phyloP scores from a whole-genome alignment of 164 flowering plant species.

The Magnolia changhungtana region DNA sequence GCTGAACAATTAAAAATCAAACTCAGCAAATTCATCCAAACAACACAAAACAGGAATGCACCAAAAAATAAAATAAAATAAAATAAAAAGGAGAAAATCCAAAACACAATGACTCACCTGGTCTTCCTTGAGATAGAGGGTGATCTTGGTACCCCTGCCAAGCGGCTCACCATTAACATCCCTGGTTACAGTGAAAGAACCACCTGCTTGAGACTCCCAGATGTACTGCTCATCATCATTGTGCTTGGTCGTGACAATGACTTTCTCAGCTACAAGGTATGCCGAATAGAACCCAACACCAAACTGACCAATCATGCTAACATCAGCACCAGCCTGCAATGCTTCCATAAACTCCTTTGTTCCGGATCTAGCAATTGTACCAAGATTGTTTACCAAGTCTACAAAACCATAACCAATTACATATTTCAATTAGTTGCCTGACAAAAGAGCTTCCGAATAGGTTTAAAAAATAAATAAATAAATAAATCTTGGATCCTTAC shows the following conservation, averaged over 20 bases:
- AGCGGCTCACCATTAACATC: constrained; percentile 41
- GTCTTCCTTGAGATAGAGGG: constrained; percentile 57
- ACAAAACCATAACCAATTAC: not conserved
- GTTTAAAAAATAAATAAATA: too few species aligned
- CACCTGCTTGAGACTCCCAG: constrained; percentile 61
- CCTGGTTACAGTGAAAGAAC: constrained; percentile 48
- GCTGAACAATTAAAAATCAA: constrained; percentile 2
- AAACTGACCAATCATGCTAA: constrained; percentile 63
- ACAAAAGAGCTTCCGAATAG: too few species aligned
- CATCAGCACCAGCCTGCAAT: constrained; percentile 50
- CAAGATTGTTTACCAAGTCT: constrained; percentile 62
- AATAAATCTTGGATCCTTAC: too few species aligned
- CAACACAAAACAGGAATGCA: not conserved
- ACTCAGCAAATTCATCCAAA: not conserved
- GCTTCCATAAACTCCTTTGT: constrained; percentile 69
- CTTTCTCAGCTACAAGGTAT: constrained; percentile 59
- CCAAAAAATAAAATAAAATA: not conserved
- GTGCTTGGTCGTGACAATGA: constrained; percentile 53
- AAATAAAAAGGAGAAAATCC: not conserved
- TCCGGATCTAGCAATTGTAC: constrained; percentile 63
- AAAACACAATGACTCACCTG: constrained; percentile 26
- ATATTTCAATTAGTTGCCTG: too few species aligned
- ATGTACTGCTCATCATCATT: constrained; percentile 60
- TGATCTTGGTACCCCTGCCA: constrained; percentile 54
- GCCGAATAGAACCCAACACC: constrained; percentile 56